Evolutionary conservation across 352 stramenopile species (phyloP), one percentile per base, ranked within the genome.

Genomic region (Pseudoperonospora humuli): DNA sequence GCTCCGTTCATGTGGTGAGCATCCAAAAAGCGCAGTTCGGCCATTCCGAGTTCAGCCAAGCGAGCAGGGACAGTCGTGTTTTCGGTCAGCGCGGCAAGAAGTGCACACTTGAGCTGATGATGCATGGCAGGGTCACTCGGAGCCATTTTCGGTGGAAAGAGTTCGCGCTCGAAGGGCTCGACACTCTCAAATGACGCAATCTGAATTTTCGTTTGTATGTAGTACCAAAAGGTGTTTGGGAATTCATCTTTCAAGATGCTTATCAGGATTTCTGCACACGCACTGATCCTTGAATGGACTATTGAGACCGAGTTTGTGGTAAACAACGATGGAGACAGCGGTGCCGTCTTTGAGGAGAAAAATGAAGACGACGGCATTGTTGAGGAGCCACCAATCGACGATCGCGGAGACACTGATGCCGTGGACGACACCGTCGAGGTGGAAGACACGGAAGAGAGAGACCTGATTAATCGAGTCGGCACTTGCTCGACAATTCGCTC

Each of bases 181-280:
- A 89, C 70, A n/a, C 60, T 81, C 27, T 89, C 76, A 41, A 79
- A 89, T 9, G 76, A 89, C 10, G 74, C 67, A 7, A 89, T 26
- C 36, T 86, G 76, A 25, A 84, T 52, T 25, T 67, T 79, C 1
- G 68, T 67, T 36, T 86, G 74, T 15, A 81, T 79, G 38, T 71
- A 85, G 32, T 84, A 89, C 13, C 70, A 63, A 42, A 86, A 86
- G 15, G 76, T 89, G 41, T 89, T 86, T 1, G 76, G 76, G 17
- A 84, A 84, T 49, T 84, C 59, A 34, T 82, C 69, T 7, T 70
- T 71, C 13, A 86, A 43, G 5, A 85, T 70, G 23, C 85, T 86
- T 4, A 51, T 45, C 24, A 88, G 47, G n/a, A 88, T 73, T 19
- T 82, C 73, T 8, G 67, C 65, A 32, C 76, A 86, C n/a, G 67